These are phyloP conservation scores for Trichomonas vaginalis DNA, from an alignment of 208 protist species.

Conservation along the genomic window DNA sequence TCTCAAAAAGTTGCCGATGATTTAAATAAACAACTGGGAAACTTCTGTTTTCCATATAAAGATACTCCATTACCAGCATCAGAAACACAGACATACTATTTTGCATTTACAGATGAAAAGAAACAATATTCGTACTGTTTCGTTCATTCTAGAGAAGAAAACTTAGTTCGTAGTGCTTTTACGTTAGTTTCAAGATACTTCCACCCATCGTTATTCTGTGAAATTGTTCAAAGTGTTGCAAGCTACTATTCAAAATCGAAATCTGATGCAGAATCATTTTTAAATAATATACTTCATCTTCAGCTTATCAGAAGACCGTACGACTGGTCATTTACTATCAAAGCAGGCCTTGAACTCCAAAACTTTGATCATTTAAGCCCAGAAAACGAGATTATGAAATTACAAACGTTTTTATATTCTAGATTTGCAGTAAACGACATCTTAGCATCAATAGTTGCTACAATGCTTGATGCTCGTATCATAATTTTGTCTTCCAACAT, in stretches of 20 bases:
- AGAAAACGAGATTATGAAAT: not conserved
- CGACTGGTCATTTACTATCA: not conserved
- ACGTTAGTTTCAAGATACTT: not conserved
- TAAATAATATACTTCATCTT: not conserved
- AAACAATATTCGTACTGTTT: not conserved
- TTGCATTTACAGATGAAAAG: not conserved
- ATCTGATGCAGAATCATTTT: not conserved
- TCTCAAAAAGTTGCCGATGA: not conserved
- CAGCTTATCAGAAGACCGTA: not conserved
- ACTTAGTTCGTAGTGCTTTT: not conserved
- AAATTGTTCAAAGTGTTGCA: not conserved
- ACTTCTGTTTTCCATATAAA: constrained; percentile 12
- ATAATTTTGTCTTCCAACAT: not conserved
- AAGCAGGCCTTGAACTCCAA: not conserved
- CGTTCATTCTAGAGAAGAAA: not conserved
- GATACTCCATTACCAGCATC: not conserved
- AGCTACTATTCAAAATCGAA: not conserved
- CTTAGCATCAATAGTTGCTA: not conserved
- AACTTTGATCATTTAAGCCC: not conserved
- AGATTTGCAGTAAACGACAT: not conserved
- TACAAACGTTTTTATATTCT: not conserved
- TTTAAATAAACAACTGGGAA: not conserved
- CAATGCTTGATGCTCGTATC: not conserved
- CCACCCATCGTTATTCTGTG: not conserved
- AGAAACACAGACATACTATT: not conserved